A percentile compares a stretch with the other conserved stretches of the same genome.
Conservation (phyloP, 305 asterid genomes). For the Withania somnifera region DNA sequence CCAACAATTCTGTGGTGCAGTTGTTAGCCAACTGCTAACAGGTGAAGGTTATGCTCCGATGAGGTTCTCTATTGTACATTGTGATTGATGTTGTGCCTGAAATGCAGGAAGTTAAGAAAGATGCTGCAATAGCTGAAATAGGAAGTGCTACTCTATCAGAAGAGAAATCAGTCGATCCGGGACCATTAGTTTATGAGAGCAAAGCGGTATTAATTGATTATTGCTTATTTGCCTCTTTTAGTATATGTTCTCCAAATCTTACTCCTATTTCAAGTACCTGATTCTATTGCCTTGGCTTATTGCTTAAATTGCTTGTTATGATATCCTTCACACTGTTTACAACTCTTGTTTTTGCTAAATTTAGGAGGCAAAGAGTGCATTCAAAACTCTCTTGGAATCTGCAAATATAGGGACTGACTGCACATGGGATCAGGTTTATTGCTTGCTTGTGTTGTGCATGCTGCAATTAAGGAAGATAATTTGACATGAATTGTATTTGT, state of each 20-base stretch:
- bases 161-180: slow-evolving; percentile 48
- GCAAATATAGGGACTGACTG: slow-evolving; percentile 78
- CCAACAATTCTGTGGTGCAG: neutral
- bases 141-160: slow-evolving; percentile 34
- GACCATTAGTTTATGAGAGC: slow-evolving; percentile 53
- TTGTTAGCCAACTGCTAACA: neutral
- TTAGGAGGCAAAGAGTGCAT: slow-evolving; percentile 82
- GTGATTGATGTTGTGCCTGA: neutral
- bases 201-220: slow-evolving; percentile 54
- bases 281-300: neutral
- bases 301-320: neutral
- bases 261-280: neutral
- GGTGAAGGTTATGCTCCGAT: neutral
- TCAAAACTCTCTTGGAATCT: slow-evolving; percentile 62
- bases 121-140: slow-evolving; percentile 27
- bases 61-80: neutral
- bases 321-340: neutral
- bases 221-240: neutral
- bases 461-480: slow-evolving; percentile 7
- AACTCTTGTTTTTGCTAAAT: slow-evolving; percentile 4
- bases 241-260: neutral
- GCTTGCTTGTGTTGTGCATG: slow-evolving; percentile 7
- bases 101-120: slow-evolving; percentile 43
- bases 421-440: slow-evolving; percentile 89
- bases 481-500: neutral